Base-by-base conservation (phyloP, 768 basidiomycete genomes). In the Sporobolomyces phaffii region DNA sequence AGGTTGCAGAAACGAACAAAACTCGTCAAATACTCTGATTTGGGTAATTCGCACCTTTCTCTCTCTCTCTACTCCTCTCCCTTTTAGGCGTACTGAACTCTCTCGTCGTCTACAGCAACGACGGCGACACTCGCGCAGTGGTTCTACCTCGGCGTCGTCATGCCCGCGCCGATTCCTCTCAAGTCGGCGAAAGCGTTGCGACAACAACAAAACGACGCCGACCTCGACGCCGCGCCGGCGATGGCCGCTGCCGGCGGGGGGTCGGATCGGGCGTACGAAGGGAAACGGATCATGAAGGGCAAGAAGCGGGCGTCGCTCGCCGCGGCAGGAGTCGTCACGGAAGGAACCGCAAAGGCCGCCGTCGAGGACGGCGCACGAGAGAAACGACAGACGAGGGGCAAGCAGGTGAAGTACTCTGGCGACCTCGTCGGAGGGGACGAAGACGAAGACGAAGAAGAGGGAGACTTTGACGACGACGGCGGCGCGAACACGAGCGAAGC, bases 21-120 rank as follows among this genome's bases (percentile, higher is more conserved):
- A 67, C 69, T 73, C 9, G 75, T 80, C 36, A 76, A 76, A 60
- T 76, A 78, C 44, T 73, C 76, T 38, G 77, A 78, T 68, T 62
- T 80, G 56, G 72, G 78, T 78, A 36, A 58, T 76, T 68, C 54
- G 29, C 29, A 15, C 47, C 15, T 48, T 20, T 3, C 33, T 65
- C 49, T 10, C 28, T 26, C 26, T 36, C 34, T 33, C 56, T 51
- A 11, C 34, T 36, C 24, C 10, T 24, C 33, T 45, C 20, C 28
- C 49, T 7, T 28, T 11, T 13, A 20, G 10, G 2, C 8, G 9
- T 8, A 33, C 8, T 20, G 22, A 52, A 13, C 7, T 22, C 6
- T n/a, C 44, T 18, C 14, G 11, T 54, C n/a, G n/a, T n/a, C n/a
- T n/a, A n/a, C n/a, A 68, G 67, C 62, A 9, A 20, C 44, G 17